Evolutionary conservation across 352 stramenopile species (phyloP).

Genomic region (Phytophthora gonapodyides): DNA sequence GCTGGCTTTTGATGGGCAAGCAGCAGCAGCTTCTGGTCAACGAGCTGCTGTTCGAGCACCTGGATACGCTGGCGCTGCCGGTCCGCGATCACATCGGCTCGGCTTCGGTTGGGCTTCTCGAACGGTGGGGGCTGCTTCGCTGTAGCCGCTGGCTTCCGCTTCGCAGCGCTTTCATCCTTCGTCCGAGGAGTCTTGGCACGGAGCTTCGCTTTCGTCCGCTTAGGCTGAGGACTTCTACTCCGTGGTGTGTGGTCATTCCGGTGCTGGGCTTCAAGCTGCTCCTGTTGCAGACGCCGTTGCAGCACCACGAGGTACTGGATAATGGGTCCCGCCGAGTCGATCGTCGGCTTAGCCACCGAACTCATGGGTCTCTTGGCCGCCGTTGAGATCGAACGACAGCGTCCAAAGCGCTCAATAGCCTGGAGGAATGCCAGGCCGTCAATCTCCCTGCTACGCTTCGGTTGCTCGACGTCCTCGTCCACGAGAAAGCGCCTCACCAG

Average conservation of each 20-base stretch:
- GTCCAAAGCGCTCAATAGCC: constrained; percentile 41
- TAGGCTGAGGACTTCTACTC: constrained; percentile 2
- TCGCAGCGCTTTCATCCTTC: constrained; percentile 10
- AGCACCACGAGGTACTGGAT: constrained; percentile 59
- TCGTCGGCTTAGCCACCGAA: constrained; percentile 34
- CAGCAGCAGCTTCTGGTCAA: constrained; percentile 58
- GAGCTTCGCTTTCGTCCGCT: constrained; percentile 12
- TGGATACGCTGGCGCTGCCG: constrained; percentile 60
- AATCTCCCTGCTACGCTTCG: constrained; percentile 13
- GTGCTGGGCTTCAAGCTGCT: constrained; percentile 25
- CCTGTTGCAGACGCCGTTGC: constrained; percentile 19
- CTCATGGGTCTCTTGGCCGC: constrained; percentile 14
- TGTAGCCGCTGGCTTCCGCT: not conserved
- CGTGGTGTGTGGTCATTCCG: not conserved
- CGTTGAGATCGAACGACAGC: constrained; percentile 34
- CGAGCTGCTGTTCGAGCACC: constrained; percentile 67
- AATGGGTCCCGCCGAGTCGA: constrained; percentile 38
- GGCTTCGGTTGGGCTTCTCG: constrained; percentile 18
- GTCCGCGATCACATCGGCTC: constrained; percentile 31
- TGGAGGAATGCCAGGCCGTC: constrained; percentile 45
- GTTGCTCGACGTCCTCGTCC: not conserved
- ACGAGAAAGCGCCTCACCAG: constrained; percentile 35
- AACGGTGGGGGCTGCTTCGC: constrained; percentile 1
- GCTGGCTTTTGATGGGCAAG: constrained; percentile 29
- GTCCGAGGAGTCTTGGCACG: constrained; percentile 15